Evolutionary conservation across 2,329 filamentous ascomycete genomes (phyloP).

Genomic region (Boeremia exigua): DNA sequence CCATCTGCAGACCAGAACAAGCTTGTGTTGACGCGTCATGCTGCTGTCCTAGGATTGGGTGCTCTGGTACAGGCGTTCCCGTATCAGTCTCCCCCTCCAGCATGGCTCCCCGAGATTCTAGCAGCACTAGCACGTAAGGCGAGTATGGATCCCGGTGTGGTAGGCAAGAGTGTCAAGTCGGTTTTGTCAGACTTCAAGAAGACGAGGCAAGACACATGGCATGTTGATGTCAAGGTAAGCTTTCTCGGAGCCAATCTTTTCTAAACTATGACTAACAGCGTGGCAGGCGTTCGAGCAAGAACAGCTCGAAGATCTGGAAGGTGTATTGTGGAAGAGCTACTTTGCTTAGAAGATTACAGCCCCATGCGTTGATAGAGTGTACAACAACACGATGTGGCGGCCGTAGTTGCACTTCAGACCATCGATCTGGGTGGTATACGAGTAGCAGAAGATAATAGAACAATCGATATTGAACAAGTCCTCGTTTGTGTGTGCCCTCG

Average conservation of each 20-base stretch:
- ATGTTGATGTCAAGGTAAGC: conserved; percentile 92
- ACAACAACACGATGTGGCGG: neutral
- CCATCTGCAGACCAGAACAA: conserved; percentile 76
- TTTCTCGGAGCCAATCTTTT: neutral
- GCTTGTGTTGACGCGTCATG: conserved; percentile 82
- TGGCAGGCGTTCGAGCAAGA: conserved; percentile 80
- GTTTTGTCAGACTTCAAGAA: conserved; percentile 99
- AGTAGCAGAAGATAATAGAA: neutral
- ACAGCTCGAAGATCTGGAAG: conserved; percentile 92
- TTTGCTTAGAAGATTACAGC: conserved; percentile 69
- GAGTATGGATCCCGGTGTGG: conserved; percentile 85
- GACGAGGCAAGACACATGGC: conserved; percentile 98
- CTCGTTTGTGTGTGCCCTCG: no score
- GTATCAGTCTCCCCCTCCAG: conserved; percentile 88
- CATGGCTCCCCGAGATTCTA: conserved; percentile 92
- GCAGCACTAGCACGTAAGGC: conserved; percentile 84
- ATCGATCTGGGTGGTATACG: neutral
- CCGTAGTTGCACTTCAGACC: neutral
- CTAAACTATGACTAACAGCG: neutral
- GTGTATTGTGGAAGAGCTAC: conserved; percentile 99
- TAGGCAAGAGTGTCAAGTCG: conserved; percentile 93
- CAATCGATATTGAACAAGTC: neutral
- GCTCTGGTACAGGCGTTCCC: conserved; percentile 95
- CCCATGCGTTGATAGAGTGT: neutral
- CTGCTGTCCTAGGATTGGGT: conserved; percentile 88